Evolutionary conservation across 2,329 filamentous ascomycete genomes (phyloP).

Genomic region (Aspergillus ochraceoroseus): DNA sequence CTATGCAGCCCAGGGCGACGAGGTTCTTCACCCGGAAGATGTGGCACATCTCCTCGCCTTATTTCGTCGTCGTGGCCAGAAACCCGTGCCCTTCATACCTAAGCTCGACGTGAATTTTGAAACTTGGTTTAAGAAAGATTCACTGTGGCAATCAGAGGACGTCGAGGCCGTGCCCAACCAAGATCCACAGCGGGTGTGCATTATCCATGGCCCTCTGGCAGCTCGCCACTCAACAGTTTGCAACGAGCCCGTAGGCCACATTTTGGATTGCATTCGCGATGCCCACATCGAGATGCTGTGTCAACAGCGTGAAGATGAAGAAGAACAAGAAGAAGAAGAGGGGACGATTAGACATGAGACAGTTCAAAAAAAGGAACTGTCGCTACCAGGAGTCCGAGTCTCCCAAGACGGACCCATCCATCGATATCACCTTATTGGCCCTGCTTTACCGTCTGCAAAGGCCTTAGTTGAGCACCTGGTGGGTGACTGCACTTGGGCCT

Average conservation of each 20-base stretch:
- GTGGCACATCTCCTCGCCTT: slow-evolving; percentile 63
- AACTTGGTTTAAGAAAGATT: slow-evolving; percentile 99
- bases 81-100: slow-evolving; percentile 94
- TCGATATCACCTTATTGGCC: background rate
- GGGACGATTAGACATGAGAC: slow-evolving; percentile 71
- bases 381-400: slow-evolving; percentile 2
- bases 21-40: slow-evolving; percentile 3
- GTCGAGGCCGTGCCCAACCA: slow-evolving; percentile 92
- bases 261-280: slow-evolving; percentile 84
- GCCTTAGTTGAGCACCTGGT: background rate
- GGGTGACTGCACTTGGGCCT: background rate
- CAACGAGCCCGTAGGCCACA: slow-evolving; percentile 92
- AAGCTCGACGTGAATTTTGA: slow-evolving; percentile 96
- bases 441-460: background rate
- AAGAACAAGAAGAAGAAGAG: slow-evolving; percentile 65
- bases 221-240: slow-evolving; percentile 83
- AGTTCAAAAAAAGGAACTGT: too few species aligned
- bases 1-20: background rate
- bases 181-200: slow-evolving; percentile 93
- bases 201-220: slow-evolving; percentile 89
- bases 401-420: background rate
- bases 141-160: slow-evolving; percentile 97
- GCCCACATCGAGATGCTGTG: slow-evolving; percentile 76
- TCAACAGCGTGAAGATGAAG: slow-evolving; percentile 79
- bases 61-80: slow-evolving; percentile 86